Base-by-base conservation (phyloP, 176 grass and related monocot species). In the Urochloa ruziziensis region DNA sequence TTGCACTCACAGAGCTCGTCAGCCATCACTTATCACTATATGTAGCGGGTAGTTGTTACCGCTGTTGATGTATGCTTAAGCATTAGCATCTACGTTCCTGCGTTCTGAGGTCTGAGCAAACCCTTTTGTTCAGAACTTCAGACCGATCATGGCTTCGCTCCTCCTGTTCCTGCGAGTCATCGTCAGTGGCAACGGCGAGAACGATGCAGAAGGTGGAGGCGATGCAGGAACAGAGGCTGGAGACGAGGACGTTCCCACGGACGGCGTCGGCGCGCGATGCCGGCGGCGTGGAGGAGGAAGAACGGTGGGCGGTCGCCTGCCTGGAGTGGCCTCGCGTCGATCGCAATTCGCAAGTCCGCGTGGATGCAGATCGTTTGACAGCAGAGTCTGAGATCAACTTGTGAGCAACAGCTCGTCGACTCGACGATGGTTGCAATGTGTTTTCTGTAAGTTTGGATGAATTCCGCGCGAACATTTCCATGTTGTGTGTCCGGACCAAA, bases 151-250 rank as follows among this genome's bases (percentile, higher is more conserved):
- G 94, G 94, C 94, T 75, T 89, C 91, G 43, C 80, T 96, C 19
- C 88, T 93, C 35, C 85, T 93, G 62, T 77, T 96, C 27, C 74
- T 93, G 46, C 82, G 73, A 82, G 88, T 77, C 59, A 74, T 96
- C 29, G 35, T 91, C 14, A 40, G 69, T 25, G 28, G 23, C 37
- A 37, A 28, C 3, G 62, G 28, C 15, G 78, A 86, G 19, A 23
- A n/a, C 2, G n/a, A 0, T n/a, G 24, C 28, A 35, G 21, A 59
- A 74, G 39, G 39, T 10, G 16, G 77, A 48, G 49, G 28, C 35
- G 52, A 8, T 24, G 40, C 12, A 2, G 39, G 66, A 25, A 16
- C 70, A n/a, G 43, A 73, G n/a, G 46, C 83, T 15, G 10, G 78
- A 68, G 69, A 32, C 36, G 32, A 11, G 0, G 62, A 39, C 62